Percentiles rank a stretch among this genome's conserved stretches.
Evolutionary conservation across 192 early-diverging fungal genomes (phyloP).

Genomic region (Dissophora ornata): DNA sequence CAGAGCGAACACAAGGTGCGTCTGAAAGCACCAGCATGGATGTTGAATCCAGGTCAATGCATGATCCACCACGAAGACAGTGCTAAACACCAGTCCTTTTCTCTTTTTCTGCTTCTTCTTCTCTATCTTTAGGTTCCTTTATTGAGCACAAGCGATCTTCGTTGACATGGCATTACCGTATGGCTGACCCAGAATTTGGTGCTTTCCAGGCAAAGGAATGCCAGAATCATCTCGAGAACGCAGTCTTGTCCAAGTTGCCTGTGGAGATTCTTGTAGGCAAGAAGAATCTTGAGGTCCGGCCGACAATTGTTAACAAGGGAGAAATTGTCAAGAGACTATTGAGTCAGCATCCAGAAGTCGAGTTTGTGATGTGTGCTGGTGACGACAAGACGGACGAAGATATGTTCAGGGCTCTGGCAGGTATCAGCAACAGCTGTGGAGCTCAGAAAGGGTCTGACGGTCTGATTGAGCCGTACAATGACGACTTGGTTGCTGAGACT

Average conservation of each 20-base stretch:
- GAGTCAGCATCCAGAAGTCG: slow-evolving; percentile 69
- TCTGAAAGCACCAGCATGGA: no score
- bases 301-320: slow-evolving; percentile 94
- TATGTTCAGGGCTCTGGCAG: slow-evolving; percentile 86
- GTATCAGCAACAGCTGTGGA: slow-evolving; percentile 13
- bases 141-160: slow-evolving; percentile 94
- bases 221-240: slow-evolving; percentile 93
- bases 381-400: slow-evolving; percentile 98
- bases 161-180: slow-evolving; percentile 96
- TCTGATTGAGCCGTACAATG: slow-evolving; percentile 28
- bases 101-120: not conserved
- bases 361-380: slow-evolving; percentile 95
- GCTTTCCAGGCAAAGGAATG: slow-evolving; percentile 98
- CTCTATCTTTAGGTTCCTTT: slow-evolving; percentile 63
- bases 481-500: slow-evolving; percentile 34
- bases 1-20: slow-evolving; percentile 92
- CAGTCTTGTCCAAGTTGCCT: slow-evolving; percentile 93
- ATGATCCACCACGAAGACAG: no score
- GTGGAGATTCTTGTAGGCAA: slow-evolving; percentile 96
- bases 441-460: not conserved
- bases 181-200: slow-evolving; percentile 95
- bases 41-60: no score
- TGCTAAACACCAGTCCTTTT: no score
- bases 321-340: slow-evolving; percentile 94
- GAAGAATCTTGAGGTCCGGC: slow-evolving; percentile 95